phyloP scores from a whole-genome alignment of 257 asterid genomes.

The Salvia rosmarinus region DNA sequence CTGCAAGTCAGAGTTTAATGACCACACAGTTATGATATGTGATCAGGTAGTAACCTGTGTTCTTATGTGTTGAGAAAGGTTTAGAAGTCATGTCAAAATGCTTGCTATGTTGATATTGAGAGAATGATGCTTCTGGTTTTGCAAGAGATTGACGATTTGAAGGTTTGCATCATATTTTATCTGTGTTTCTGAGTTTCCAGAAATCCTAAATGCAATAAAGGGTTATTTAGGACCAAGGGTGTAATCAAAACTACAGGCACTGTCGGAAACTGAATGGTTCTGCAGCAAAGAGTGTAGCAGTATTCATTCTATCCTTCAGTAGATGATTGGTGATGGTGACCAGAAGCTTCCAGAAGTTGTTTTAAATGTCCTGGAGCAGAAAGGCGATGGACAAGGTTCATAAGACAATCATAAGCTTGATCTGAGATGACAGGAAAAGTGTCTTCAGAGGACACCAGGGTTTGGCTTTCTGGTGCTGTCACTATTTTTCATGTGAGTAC shows the following conservation, averaged over 20 bases:
- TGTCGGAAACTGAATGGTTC: conserved; percentile 85
- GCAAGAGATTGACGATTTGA: conserved; percentile 62
- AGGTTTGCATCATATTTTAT: conserved; percentile 44
- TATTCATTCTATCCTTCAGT: conserved; percentile 58
- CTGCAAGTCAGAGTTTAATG: conserved; percentile 59
- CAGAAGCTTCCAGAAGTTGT: conserved; percentile 62
- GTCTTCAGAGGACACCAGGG: conserved; percentile 49
- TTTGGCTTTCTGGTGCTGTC: conserved; percentile 73
- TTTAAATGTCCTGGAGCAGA: conserved; percentile 52
- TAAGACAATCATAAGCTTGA: conserved; percentile 45
- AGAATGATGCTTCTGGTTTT: conserved; percentile 27
- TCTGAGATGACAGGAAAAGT: conserved; percentile 70
- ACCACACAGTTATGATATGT: conserved; percentile 78
- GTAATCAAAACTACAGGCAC: conserved; percentile 54
- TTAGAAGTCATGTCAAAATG: conserved; percentile 22
- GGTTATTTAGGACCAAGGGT: conserved; percentile 11
- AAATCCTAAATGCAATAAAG: conserved; percentile 12
- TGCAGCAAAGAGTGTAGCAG: no score
- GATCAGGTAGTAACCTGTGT: conserved; percentile 67
- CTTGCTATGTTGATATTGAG: conserved; percentile 21
- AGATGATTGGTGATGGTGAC: conserved; percentile 62
- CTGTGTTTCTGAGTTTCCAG: neutral
- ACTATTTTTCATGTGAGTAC: conserved; percentile 77
- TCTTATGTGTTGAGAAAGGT: conserved; percentile 3
- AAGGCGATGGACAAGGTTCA: conserved; percentile 42